Percentiles rank a stretch among this genome's conserved stretches.
phyloP scores from a whole-genome alignment of 306 rosid genomes.

The Fragaria ananassa region DNA sequence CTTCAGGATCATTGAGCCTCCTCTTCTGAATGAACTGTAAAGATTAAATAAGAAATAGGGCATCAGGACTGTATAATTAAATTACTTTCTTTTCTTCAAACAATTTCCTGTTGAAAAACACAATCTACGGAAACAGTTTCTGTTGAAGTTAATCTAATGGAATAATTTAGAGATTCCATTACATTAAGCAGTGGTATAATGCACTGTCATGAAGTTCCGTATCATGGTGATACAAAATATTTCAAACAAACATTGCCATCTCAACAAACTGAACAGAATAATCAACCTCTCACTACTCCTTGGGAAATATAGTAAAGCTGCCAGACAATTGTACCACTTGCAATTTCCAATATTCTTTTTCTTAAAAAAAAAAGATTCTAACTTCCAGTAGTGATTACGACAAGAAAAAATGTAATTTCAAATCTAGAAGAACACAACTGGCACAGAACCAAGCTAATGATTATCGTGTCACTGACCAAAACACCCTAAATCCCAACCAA shows the following conservation, averaged over 20 bases:
- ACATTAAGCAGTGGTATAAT: background rate
- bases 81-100: background rate
- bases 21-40: constrained; percentile 22
- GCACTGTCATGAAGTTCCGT: background rate
- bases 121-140: background rate
- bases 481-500: background rate
- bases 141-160: background rate
- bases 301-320: background rate
- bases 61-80: background rate
- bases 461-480: background rate
- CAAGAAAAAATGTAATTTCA: background rate
- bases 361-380: background rate
- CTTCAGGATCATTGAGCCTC: constrained; percentile 21
- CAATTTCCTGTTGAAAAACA: constrained; percentile 1
- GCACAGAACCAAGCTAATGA: background rate
- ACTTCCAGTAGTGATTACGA: background rate
- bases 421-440: background rate
- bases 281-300: background rate
- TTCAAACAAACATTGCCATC: background rate
- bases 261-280: background rate
- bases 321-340: background rate
- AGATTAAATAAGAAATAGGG: background rate
- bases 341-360: background rate
- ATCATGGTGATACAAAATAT: background rate
- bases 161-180: background rate